Percentiles rank a stretch among this genome's conserved stretches.
Evolutionary conservation across 2,329 filamentous ascomycete genomes (phyloP).

Genomic region (Tolypocladium sp.): DNA sequence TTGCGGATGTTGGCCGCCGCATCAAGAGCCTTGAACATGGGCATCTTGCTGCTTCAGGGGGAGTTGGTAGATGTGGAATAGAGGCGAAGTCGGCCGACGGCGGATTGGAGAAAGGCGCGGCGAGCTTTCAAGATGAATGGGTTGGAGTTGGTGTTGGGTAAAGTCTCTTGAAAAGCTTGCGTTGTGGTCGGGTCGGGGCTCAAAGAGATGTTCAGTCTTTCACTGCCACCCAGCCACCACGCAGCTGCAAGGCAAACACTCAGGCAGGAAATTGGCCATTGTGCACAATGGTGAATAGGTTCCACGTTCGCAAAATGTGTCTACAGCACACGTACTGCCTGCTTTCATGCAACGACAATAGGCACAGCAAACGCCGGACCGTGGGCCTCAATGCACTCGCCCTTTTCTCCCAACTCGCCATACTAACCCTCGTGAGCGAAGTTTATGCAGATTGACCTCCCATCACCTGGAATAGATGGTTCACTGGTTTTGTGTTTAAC

Average conservation of each 20-base stretch:
- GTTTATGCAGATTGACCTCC: no score
- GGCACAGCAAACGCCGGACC: background rate
- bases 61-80: background rate
- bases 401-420: background rate
- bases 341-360: background rate
- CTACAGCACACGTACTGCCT: background rate
- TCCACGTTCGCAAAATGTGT: background rate
- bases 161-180: background rate
- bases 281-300: background rate
- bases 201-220: background rate
- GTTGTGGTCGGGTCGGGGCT: background rate
- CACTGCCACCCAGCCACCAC: background rate
- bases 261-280: background rate
- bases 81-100: background rate
- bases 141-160: background rate
- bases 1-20: background rate
- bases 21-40: background rate
- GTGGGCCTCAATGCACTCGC: background rate
- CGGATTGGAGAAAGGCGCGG: background rate
- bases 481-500: no score
- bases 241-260: background rate
- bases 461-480: no score
- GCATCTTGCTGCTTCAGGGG: background rate
- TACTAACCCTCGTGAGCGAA: background rate
- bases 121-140: background rate